Base-by-base conservation (phyloP, 169 alveolate genomes). In the Eimeria maxima region DNA sequence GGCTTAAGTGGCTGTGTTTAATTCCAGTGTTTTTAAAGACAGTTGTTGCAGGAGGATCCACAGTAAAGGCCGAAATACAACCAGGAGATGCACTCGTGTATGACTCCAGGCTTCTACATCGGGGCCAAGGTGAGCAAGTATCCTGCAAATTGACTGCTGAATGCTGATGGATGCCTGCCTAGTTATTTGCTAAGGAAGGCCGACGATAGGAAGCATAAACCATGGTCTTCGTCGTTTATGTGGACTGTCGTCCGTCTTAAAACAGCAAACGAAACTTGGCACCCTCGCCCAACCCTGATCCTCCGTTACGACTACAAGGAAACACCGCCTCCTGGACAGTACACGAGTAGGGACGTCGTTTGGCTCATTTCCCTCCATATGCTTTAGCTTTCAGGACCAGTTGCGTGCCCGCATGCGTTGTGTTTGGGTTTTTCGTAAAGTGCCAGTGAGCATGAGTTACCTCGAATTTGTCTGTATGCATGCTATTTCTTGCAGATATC, bases 221-320 rank as follows among this genome's bases (percentile, higher is more conserved):
- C 33, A 18, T 63, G 86, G 47, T 24, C 44, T 42, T 44, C 24
- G 90, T 74, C 22, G 50, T 44, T 16, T 42, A 22, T 60, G 69
- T 78, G 86, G 20, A 5, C 45, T 24, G 60, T 4, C 10, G 65
- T 38, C 44, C 69, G 86, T 33, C 24, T 27, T 16, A 22, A 4
- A n/a, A 71, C 87, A 94, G 96, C 71, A 18, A 94, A 94, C 81
- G 90, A 45, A 55, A 94, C 96, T 20, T 94, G 96, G 96, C 95
- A 74, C 14, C 65, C 94, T n/a, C 89, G 95, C 50, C 96, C 96
- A 5, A 69, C 83, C 4, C 95, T 94, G 63, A 57, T 86, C 65
- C 69, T 84, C 27, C 96, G 96, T 45, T 94, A 94, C 67, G 96
- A 94, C 67, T 94, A 84, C 81, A 92, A 94, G 78, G 96, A 83